phyloP scores from a whole-genome alignment of 108 stramenopile species.

The Licmophora abbreviata region DNA sequence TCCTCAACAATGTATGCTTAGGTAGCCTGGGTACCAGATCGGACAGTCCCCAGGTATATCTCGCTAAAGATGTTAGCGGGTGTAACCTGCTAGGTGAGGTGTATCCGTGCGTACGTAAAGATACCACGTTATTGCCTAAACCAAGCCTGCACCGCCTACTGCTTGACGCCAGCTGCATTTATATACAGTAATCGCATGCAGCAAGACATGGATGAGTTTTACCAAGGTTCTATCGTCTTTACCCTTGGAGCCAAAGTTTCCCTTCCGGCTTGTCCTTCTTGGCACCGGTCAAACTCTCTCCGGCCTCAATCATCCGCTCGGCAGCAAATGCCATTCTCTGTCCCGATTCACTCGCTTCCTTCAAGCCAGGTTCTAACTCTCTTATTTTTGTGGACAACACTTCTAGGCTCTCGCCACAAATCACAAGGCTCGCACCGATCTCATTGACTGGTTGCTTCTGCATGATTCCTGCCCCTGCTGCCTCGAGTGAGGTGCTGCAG shows the following conservation, averaged over 20 bases:
- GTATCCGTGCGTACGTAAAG: too few relatives aligned
- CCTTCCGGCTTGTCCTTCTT: slow-evolving; percentile 32
- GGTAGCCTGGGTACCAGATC: too few relatives aligned
- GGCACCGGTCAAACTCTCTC: slow-evolving; percentile 44
- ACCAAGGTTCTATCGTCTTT: neutral
- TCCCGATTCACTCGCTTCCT: neutral
- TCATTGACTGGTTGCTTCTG: slow-evolving; percentile 19
- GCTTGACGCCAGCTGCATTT: too few relatives aligned
- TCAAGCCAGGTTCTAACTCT: neutral
- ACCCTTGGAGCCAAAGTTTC: slow-evolving; percentile 64
- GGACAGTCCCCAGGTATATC: too few relatives aligned
- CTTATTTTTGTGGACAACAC: neutral
- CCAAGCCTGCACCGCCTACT: too few relatives aligned
- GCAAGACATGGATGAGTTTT: neutral
- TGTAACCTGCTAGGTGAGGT: too few relatives aligned
- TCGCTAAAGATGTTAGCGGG: too few relatives aligned
- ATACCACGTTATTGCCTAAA: too few relatives aligned
- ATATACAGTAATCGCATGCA: neutral
- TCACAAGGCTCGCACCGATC: slow-evolving; percentile 31
- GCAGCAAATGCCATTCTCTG: slow-evolving; percentile 66
- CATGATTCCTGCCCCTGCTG: slow-evolving; percentile 47
- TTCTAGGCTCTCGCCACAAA: slow-evolving; percentile 15
- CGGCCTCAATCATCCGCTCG: slow-evolving; percentile 54
- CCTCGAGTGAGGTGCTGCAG: slow-evolving; percentile 25
- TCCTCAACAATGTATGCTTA: too few relatives aligned